Evolutionary conservation across 2,329 filamentous ascomycete genomes (phyloP).

Genomic region (Fusarium pininemorale): DNA sequence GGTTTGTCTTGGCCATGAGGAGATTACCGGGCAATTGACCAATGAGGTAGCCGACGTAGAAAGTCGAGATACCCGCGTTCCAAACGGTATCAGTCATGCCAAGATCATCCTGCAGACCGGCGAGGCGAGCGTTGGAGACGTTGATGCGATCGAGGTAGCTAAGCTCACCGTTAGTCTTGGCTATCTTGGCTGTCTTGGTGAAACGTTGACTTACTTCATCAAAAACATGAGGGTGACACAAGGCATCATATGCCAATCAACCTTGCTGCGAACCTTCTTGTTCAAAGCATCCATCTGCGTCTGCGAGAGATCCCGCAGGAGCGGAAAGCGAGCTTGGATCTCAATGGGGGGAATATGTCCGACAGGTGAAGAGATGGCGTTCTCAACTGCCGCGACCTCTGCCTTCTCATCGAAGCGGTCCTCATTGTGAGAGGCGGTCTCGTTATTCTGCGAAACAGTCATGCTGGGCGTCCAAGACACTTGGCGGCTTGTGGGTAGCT

Average conservation of each 20-base stretch:
- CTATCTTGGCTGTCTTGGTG: not conserved
- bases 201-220: constrained; percentile 3
- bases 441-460: constrained; percentile 3
- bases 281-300: constrained; percentile 40
- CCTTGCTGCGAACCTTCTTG: constrained; percentile 42
- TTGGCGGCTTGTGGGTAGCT: not conserved
- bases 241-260: constrained; percentile 44
- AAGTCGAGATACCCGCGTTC: constrained; percentile 53
- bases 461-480: not conserved
- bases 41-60: constrained; percentile 58
- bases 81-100: constrained; percentile 50
- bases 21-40: constrained; percentile 58
- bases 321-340: constrained; percentile 38
- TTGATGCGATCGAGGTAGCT: constrained; percentile 63
- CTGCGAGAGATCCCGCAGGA: constrained; percentile 32
- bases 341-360: constrained; percentile 29
- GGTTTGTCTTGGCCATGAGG: constrained; percentile 53
- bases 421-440: not conserved
- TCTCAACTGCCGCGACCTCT: constrained; percentile 2
- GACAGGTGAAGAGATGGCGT: not conserved
- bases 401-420: constrained; percentile 9
- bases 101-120: constrained; percentile 51
- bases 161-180: not conserved
- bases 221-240: constrained; percentile 22
- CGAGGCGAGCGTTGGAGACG: constrained; percentile 55